These are phyloP conservation scores for Chimonanthus salicifolius DNA, from an alignment of 164 flowering plant species.

Conservation along the genomic window DNA sequence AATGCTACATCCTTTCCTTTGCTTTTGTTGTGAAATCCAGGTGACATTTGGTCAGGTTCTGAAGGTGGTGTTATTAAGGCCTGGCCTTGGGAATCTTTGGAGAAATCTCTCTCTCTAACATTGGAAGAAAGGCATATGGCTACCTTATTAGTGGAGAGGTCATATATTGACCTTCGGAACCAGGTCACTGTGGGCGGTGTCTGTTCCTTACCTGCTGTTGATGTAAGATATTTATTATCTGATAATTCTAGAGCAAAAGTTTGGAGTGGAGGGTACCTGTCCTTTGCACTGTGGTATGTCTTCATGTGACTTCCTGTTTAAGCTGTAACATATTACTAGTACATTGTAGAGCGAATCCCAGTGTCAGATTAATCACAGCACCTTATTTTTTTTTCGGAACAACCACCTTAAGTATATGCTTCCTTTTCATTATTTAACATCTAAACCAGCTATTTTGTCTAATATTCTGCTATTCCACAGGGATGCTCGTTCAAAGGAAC, in stretches of 20 bases:
- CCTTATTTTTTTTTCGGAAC: not conserved
- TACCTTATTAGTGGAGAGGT: slow-evolving; percentile 75
- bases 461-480: slow-evolving; percentile 28
- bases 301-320: not conserved
- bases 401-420: not conserved
- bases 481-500: slow-evolving; percentile 92
- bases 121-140: slow-evolving; percentile 82
- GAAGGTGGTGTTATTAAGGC: slow-evolving; percentile 78
- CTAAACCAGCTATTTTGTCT: not conserved
- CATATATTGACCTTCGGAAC: slow-evolving; percentile 65
- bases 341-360: not conserved
- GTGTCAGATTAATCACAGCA: not conserved
- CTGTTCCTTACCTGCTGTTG: slow-evolving; percentile 59
- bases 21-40: slow-evolving; percentile 33
- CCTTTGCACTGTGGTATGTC: slow-evolving; percentile 79
- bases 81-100: slow-evolving; percentile 95
- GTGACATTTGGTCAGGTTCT: slow-evolving; percentile 91
- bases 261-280: slow-evolving; percentile 69
- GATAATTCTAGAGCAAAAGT: slow-evolving; percentile 66
- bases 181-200: slow-evolving; percentile 71
- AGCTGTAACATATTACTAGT: not conserved
- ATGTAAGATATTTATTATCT: slow-evolving; percentile 64
- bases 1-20: not conserved
- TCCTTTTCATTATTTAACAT: not conserved
- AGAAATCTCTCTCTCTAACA: slow-evolving; percentile 64